These are phyloP conservation scores for Linanthus parryae DNA, from an alignment of 148 eudicot genomes.

Conservation along the genomic window DNA sequence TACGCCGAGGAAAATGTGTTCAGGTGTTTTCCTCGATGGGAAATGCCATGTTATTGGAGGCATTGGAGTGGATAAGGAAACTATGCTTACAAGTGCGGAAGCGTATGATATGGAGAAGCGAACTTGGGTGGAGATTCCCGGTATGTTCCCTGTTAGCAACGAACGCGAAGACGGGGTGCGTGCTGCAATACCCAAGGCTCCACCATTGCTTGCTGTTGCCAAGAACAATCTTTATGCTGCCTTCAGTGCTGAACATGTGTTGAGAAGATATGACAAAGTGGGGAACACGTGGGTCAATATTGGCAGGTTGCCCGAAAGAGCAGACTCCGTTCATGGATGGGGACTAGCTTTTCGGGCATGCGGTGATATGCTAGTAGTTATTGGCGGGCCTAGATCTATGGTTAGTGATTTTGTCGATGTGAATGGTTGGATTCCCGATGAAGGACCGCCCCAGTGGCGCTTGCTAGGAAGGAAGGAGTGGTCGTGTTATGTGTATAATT, in stretches of 20 bases:
- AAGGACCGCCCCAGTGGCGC: too few relatives aligned
- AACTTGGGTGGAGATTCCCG: slow-evolving; percentile 54
- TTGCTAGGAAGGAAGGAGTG: too few relatives aligned
- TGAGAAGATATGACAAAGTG: slow-evolving; percentile 43
- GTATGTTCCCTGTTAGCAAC: slow-evolving; percentile 66
- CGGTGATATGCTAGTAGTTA: slow-evolving; percentile 59
- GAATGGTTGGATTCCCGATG: too few relatives aligned
- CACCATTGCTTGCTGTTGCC: slow-evolving; percentile 70
- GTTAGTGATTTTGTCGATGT: slow-evolving; percentile 58
- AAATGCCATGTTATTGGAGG: slow-evolving; percentile 81
- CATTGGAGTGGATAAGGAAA: slow-evolving; percentile 31
- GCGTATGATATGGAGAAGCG: slow-evolving; percentile 43
- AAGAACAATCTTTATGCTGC: slow-evolving; percentile 76
- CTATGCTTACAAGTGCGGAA: slow-evolving; percentile 58
- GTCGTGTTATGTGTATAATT: too few relatives aligned
- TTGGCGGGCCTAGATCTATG: slow-evolving; percentile 52
- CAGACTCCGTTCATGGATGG: slow-evolving; percentile 77
- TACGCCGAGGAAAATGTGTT: slow-evolving; percentile 60
- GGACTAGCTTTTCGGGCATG: slow-evolving; percentile 81
- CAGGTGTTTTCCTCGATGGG: slow-evolving; percentile 74
- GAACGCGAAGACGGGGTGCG: too few relatives aligned
- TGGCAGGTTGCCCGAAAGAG: slow-evolving; percentile 67
- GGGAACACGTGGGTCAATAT: slow-evolving; percentile 40
- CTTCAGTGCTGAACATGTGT: slow-evolving; percentile 45
- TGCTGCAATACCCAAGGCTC: too few relatives aligned